Evolutionary conservation across 2,329 filamentous ascomycete genomes (phyloP).

Genomic region (Leptographium wingfieldii): DNA sequence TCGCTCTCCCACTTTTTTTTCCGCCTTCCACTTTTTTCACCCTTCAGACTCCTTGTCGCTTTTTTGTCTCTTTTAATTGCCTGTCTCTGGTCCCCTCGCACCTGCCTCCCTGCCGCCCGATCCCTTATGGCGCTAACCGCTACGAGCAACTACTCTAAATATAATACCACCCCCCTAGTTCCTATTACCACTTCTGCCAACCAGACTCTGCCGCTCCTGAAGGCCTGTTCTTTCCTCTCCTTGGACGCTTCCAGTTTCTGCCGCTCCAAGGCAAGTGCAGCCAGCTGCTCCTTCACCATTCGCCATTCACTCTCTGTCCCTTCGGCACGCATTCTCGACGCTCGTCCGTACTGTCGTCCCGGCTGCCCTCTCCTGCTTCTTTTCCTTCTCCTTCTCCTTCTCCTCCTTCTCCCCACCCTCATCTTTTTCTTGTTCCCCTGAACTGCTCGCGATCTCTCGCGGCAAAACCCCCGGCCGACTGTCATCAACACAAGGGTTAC

Average conservation of each 20-base stretch:
- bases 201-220: not conserved
- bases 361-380: not conserved
- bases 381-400: not conserved
- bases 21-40: not conserved
- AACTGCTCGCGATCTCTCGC: not conserved
- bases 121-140: slow-evolving; percentile 4
- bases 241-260: not conserved
- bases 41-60: not conserved
- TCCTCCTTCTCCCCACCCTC: not conserved
- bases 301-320: not conserved
- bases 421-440: not conserved
- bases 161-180: slow-evolving; percentile 3
- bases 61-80: not conserved
- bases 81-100: not conserved
- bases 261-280: not conserved
- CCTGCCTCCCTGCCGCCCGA: not conserved
- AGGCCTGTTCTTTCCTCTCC: not conserved
- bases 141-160: slow-evolving; percentile 5
- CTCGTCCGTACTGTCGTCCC: not conserved
- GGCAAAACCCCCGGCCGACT: not conserved
- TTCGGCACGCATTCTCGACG: not conserved
- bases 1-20: not conserved
- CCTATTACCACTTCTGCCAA: not conserved
- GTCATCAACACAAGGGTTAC: not conserved
- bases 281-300: not conserved